Percentiles rank a stretch among this genome's conserved stretches.
Conservation (phyloP, 2,329 filamentous ascomycete genomes). For the Clonostachys chloroleuca region DNA sequence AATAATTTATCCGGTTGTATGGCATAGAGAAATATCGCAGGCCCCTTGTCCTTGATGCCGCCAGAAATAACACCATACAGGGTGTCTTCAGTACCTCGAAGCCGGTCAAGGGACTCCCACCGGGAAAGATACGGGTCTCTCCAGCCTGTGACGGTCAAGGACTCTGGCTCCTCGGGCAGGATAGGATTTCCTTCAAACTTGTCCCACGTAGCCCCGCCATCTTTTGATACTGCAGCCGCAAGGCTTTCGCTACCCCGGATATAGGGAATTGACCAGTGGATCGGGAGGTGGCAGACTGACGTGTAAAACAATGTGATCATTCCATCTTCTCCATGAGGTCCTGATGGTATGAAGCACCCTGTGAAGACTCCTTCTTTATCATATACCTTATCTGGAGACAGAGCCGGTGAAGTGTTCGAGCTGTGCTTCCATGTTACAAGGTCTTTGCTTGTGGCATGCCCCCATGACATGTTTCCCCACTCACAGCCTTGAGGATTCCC, state of each 20-base stretch:
- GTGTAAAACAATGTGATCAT: slow-evolving; percentile 25
- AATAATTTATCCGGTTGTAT: slow-evolving; percentile 30
- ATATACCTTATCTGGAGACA: slow-evolving; percentile 30
- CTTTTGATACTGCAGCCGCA: slow-evolving; percentile 27
- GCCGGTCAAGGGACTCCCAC: slow-evolving; percentile 17
- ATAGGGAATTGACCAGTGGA: slow-evolving; percentile 28
- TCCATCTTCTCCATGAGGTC: slow-evolving; percentile 31
- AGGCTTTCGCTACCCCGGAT: slow-evolving; percentile 32
- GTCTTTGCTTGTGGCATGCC: slow-evolving; percentile 40
- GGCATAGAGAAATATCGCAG: slow-evolving; percentile 40
- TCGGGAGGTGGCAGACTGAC: slow-evolving; percentile 22
- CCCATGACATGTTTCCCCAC: slow-evolving; percentile 39
- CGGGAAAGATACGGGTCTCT: slow-evolving; percentile 21
- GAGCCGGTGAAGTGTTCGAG: slow-evolving; percentile 19
- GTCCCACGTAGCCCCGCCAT: slow-evolving; percentile 26
- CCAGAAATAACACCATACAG: slow-evolving; percentile 45
- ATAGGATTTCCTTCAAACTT: slow-evolving; percentile 22
- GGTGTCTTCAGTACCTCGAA: slow-evolving; percentile 9
- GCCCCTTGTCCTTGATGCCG: slow-evolving; percentile 31
- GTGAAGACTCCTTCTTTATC: slow-evolving; percentile 48
- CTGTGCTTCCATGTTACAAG: slow-evolving; percentile 37
- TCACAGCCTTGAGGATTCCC: slow-evolving; percentile 27
- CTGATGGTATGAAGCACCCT: slow-evolving; percentile 42
- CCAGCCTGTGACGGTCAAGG: slow-evolving; percentile 20
- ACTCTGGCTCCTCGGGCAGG: slow-evolving; percentile 17